Conservation (phyloP, 441 rosid genomes). For the Populus tomentosa region DNA sequence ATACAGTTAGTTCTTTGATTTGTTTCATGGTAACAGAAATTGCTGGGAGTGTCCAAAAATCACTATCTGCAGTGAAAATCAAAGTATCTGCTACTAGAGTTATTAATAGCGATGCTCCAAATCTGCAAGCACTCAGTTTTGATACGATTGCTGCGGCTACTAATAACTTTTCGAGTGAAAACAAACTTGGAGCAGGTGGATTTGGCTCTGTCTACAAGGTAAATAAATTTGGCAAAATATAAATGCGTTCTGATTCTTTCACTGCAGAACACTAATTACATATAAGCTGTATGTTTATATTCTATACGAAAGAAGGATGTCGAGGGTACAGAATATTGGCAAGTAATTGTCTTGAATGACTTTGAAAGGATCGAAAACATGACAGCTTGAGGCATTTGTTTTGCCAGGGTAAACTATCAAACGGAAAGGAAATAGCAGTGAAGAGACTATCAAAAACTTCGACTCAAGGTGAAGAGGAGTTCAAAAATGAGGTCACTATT, state of each 20-base stretch:
- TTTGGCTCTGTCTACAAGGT: constrained; percentile 27
- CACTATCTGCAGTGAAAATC: too few relatives aligned
- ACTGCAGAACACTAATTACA: too few relatives aligned
- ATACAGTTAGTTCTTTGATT: too few relatives aligned
- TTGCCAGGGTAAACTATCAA: constrained; percentile 44
- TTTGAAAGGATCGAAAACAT: too few relatives aligned
- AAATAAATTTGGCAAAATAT: too few relatives aligned
- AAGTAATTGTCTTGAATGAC: too few relatives aligned
- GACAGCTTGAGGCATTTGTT: not conserved
- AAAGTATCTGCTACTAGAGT: not conserved
- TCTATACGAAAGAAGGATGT: not conserved
- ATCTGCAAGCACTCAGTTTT: constrained; percentile 31
- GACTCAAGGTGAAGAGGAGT: constrained; percentile 48
- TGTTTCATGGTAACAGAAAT: too few relatives aligned
- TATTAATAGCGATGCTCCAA: constrained; percentile 20
- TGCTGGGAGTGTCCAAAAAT: too few relatives aligned
- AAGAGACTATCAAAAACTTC: constrained; percentile 44
- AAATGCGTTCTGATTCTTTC: too few relatives aligned
- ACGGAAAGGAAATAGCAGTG: constrained; percentile 42
- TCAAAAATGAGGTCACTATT: constrained; percentile 43
- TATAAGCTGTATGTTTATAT: too few relatives aligned
- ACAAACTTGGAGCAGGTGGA: constrained; percentile 17
- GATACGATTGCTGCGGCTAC: constrained; percentile 20
- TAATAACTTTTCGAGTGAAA: constrained; percentile 4
- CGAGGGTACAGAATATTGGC: too few relatives aligned